A percentile compares a stretch with the other conserved stretches of the same genome.
Conservation (phyloP, 139 green algal species). For the Eudorina sp. region DNA sequence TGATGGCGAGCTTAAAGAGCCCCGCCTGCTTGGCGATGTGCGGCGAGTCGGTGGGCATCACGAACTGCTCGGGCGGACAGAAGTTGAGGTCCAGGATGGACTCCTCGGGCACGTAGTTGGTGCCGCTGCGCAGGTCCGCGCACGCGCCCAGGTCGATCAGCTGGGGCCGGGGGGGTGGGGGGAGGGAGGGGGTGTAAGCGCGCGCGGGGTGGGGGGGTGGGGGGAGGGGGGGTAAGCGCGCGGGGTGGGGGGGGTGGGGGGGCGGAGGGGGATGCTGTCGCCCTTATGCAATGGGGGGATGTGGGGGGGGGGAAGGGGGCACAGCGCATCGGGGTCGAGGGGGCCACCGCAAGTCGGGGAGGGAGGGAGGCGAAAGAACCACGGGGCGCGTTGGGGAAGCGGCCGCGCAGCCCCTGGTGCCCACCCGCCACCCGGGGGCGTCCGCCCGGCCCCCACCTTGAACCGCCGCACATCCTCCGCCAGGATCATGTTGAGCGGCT, state of each 20-base stretch:
- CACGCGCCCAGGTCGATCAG: constrained; percentile 75
- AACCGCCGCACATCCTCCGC: constrained; percentile 69
- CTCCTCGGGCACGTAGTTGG: constrained; percentile 92
- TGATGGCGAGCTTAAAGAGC: constrained; percentile 72
- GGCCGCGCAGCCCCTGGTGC: background rate
- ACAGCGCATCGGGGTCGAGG: too few species aligned
- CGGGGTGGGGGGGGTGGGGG: background rate
- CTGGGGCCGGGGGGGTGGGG: constrained; percentile 51
- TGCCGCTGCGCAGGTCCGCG: constrained; percentile 88
- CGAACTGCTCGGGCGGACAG: constrained; percentile 89
- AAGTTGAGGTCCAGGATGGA: constrained; percentile 93
- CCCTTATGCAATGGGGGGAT: too few species aligned
- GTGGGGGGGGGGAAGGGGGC: too few species aligned
- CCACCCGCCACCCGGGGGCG: background rate
- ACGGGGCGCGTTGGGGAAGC: too few species aligned
- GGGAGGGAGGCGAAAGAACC: too few species aligned
- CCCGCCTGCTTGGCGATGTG: constrained; percentile 71
- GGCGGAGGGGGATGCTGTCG: too few species aligned
- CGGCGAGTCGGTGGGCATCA: constrained; percentile 86
- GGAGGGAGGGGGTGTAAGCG: too few species aligned
- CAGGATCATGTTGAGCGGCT: constrained; percentile 93
- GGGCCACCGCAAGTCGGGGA: too few species aligned
- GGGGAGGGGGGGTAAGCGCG: background rate
- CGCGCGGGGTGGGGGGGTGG: constrained; percentile 49
- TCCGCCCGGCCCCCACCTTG: constrained; percentile 55